Evolutionary conservation across 108 stramenopile species (phyloP).

Genomic region (Bacterosira constricta): DNA sequence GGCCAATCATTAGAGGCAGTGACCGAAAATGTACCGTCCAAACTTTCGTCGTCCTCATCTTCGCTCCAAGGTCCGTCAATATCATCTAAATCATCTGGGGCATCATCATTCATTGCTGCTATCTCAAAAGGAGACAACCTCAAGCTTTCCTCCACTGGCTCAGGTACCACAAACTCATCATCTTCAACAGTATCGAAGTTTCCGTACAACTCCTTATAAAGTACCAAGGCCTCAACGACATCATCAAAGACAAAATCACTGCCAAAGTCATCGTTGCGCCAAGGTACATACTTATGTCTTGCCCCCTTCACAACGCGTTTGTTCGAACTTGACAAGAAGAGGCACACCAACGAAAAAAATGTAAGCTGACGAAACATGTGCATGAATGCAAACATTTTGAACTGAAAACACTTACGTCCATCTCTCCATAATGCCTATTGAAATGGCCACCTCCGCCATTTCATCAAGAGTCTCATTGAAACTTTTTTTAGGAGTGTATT

Average conservation of each 20-base stretch:
- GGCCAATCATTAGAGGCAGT: conserved; percentile 67
- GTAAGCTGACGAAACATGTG: neutral
- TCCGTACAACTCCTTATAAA: conserved; percentile 73
- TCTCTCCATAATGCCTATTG: conserved; percentile 67
- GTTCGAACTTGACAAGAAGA: conserved; percentile 35
- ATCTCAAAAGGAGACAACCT: conserved; percentile 46
- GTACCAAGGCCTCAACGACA: conserved; percentile 82
- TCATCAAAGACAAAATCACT: conserved; percentile 88
- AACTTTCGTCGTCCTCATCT: conserved; percentile 16
- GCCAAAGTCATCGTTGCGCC: conserved; percentile 91
- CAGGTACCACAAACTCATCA: conserved; percentile 71
- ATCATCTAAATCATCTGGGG: conserved; percentile 49
- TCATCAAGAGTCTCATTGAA: conserved; percentile 64
- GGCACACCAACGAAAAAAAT: neutral
- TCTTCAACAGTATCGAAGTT: conserved; percentile 70
- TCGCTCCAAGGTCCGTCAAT: conserved; percentile 39
- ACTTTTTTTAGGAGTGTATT: conserved; percentile 45
- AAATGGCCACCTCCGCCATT: conserved; percentile 65
- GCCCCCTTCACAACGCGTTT: conserved; percentile 70
- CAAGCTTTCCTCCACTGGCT: conserved; percentile 55
- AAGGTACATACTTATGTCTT: conserved; percentile 71
- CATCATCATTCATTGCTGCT: conserved; percentile 53
- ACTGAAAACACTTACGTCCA: conserved; percentile 45
- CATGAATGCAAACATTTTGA: neutral
- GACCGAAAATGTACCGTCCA: conserved; percentile 27